These are phyloP conservation scores for Eucalyptus pauciflora DNA, from an alignment of 345 rosid species.

Conservation along the genomic window DNA sequence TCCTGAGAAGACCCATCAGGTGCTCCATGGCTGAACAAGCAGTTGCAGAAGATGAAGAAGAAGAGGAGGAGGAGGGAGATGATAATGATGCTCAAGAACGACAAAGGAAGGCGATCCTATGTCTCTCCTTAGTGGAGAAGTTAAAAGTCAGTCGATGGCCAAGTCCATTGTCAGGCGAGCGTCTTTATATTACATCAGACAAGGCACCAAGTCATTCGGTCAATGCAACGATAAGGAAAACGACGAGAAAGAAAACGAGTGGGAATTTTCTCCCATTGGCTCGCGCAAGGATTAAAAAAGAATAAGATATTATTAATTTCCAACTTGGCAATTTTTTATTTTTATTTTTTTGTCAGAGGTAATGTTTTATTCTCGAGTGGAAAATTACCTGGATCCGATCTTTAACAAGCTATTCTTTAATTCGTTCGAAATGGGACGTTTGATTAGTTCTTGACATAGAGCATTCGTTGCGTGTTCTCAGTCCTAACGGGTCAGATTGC, in stretches of 20 bases:
- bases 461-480: rapidly evolving
- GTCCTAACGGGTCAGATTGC: not conserved
- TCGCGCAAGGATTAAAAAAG: not conserved
- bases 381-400: not conserved
- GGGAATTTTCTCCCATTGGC: not conserved
- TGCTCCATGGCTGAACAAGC: slow-evolving; percentile 38
- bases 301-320: not conserved
- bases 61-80: not conserved
- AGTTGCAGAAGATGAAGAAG: not conserved
- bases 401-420: not conserved
- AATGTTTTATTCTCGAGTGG: not conserved
- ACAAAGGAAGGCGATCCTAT: not conserved
- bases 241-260: not conserved
- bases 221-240: not conserved
- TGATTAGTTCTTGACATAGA: not conserved
- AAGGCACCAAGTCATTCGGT: not conserved
- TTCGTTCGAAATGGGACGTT: not conserved
- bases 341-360: too few species aligned
- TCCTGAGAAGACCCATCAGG: slow-evolving; percentile 58
- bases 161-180: not conserved
- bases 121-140: not conserved
- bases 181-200: not conserved
- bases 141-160: not conserved
- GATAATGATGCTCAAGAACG: not conserved
- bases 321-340: not conserved